Conservation (phyloP, 257 asterid genomes). For the Haberlea rhodopensis region DNA sequence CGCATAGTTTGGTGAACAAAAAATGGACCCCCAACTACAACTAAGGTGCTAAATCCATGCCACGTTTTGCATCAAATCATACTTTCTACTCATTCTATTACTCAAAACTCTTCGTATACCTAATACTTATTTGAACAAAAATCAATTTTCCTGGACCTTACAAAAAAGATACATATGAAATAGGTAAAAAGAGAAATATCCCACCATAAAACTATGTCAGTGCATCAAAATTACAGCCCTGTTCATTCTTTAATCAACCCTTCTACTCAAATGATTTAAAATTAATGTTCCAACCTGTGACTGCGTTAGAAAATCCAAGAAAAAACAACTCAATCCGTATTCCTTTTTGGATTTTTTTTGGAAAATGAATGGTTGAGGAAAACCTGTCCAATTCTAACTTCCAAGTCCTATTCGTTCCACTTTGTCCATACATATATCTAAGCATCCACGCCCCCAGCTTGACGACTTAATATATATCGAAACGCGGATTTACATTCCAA, state of each 20-base stretch:
- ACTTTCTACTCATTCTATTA: conserved; percentile 27
- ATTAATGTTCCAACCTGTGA: conserved; percentile 10
- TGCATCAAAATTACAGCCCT: too few species aligned
- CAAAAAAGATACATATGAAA: conserved; percentile 23
- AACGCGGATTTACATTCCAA: too few species aligned
- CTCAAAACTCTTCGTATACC: conserved; percentile 16
- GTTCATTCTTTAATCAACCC: too few species aligned
- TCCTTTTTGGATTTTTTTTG: neutral
- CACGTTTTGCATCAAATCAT: conserved; percentile 25
- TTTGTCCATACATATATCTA: neutral
- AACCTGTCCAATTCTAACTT: conserved; percentile 30
- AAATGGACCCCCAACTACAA: conserved; percentile 25
- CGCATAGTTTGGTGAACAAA: conserved; percentile 24
- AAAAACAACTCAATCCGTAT: neutral
- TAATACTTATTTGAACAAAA: conserved; percentile 2
- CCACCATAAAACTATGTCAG: too few species aligned
- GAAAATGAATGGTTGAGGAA: conserved; percentile 25
- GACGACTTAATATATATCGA: too few species aligned
- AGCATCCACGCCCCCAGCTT: too few species aligned
- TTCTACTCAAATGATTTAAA: conserved; percentile 18
- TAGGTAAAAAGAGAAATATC: neutral
- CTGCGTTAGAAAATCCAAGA: neutral
- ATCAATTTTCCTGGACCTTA: conserved; percentile 28
- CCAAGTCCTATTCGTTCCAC: conserved; percentile 23
- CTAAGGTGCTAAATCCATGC: conserved; percentile 28